Base-by-base conservation (phyloP, 768 basidiomycete genomes). In the Podaxis carcinomalis region DNA sequence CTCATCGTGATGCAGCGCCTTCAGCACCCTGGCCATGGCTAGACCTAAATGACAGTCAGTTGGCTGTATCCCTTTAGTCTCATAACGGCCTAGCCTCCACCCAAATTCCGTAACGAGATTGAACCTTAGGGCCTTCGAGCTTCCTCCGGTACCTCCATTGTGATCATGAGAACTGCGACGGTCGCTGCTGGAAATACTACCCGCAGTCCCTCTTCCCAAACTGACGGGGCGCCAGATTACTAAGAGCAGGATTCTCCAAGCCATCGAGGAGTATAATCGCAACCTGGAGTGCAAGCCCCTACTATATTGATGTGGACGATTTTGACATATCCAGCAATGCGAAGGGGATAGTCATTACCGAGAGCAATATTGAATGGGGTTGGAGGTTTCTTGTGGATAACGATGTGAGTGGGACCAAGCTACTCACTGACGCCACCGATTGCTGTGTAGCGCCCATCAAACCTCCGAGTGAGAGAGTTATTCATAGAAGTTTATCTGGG, bases 401-500 rank as follows among this genome's bases (percentile, higher is more conserved):
- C 13, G 51, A 74, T 25, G 83, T 83, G 64, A 59, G 79, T 68
- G 23, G 36, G 44, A 46, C n/a, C 9, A 46, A 7, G 9, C 9
- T 16, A 1, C n/a, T n/a, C 19, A 46, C 16, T 46, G 44, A 16
- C 13, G 5, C 7, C 19, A 19, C 44, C 21, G 5, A 21, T 21
- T 46, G 6, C 19, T 7, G 44, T 55, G 44, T 10, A 40, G 39
- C 32, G 78, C 74, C 67, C 75, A 46, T 75, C 77, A 0, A 68
- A 75, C 46, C 67, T 77, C 32, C 76, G 83, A 25, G 75, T 83
- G 14, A 74, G 83, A 27, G 78, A 78, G 0, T 40, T 85, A 4
- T 86, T 86, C 64, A 72, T 86, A 1, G 77, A 84, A 51, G 80
- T 62, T 68, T 86, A 69, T 78, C 79, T 0, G 78, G 80, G 3